Evolutionary conservation across 495 filamentous ascomycete species (phyloP).

Genomic region (Entonaema liquescens): DNA sequence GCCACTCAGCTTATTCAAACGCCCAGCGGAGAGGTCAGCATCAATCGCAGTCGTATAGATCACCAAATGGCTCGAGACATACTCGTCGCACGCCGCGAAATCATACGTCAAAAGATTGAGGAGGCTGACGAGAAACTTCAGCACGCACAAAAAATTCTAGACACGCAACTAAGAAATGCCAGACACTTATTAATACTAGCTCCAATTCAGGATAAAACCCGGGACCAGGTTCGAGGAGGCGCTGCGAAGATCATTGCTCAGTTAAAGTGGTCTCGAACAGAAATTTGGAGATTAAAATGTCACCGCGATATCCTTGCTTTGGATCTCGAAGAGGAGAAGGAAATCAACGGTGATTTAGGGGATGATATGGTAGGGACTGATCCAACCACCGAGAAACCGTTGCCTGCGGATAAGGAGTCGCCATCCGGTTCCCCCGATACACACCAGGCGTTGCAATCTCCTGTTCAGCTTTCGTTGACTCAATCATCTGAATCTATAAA

Average conservation of each 20-base stretch:
- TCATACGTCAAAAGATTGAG: slow-evolving; percentile 82
- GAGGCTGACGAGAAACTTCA: slow-evolving; percentile 85
- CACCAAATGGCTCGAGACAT: slow-evolving; percentile 84
- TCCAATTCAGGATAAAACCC: slow-evolving; percentile 84
- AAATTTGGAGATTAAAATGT: slow-evolving; percentile 91
- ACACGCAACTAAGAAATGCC: slow-evolving; percentile 86
- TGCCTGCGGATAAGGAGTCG: slow-evolving; percentile 42
- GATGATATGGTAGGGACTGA: slow-evolving; percentile 40
- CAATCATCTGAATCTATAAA: slow-evolving; percentile 39
- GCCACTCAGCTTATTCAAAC: slow-evolving; percentile 69
- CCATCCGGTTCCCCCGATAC: slow-evolving; percentile 37
- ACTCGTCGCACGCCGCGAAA: slow-evolving; percentile 76
- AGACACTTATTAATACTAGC: slow-evolving; percentile 89
- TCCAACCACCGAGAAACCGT: slow-evolving; percentile 30
- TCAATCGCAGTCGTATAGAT: slow-evolving; percentile 74
- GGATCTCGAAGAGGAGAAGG: slow-evolving; percentile 82
- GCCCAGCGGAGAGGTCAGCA: slow-evolving; percentile 73
- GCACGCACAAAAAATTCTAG: slow-evolving; percentile 76
- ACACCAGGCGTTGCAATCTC: slow-evolving; percentile 48
- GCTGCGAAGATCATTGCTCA: slow-evolving; percentile 88
- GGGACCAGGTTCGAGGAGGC: slow-evolving; percentile 84
- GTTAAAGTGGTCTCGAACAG: slow-evolving; percentile 89
- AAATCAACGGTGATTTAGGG: slow-evolving; percentile 47
- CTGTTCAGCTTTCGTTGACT: slow-evolving; percentile 43
- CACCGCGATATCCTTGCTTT: slow-evolving; percentile 86